Base-by-base conservation (phyloP, 306 rosid species). In the Biancaea sappan region DNA sequence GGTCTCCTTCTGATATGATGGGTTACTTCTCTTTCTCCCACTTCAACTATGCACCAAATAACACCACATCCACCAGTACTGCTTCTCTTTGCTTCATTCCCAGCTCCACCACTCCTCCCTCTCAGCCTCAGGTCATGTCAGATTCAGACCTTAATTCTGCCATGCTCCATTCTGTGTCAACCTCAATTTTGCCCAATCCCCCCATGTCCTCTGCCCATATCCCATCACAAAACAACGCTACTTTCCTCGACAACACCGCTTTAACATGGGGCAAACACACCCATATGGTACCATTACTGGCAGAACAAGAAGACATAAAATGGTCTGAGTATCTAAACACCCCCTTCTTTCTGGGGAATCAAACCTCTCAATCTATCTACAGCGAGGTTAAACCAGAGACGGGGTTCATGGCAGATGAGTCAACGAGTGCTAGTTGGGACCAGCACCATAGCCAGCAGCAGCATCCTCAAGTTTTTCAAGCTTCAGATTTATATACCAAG, bases 311-410 rank as follows among this genome's bases (percentile, higher is more conserved):
- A 51, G 97, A 89, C 43, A 84, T 86, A 2, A 91, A 88, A 82
- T 94, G 97, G 98, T 86, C 88, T 2, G 97, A 89, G 43, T 89
- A 82, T 65, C 72, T 93, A 8, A 89, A 81, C 41, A 77, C 73
- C 37, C 93, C 92, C 2, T 86, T 75, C 48, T 80, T 78, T 56
- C 58, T 88, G 62, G 96, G 84, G 69, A 70, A 76, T 50, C 88
- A 87, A 48, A 66, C 64, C 31, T 52, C 84, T 60, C 81, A 75
- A 10, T 62, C 79, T 74, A 34, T 87, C 72, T 83, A 82, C 76
- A 63, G 56, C 63, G 82, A 79, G 53, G 66, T 86, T 16, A 90
- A 90, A 78, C 87, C 87, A 73, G 92, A 90, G 83, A 58, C 84
- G 22, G 80, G 62, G 6, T 82, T 88, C 68, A 70, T 77, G 4